These are phyloP conservation scores for Symbiodinium natans DNA, from an alignment of 73 alveolate genomes.

Conservation along the genomic window DNA sequence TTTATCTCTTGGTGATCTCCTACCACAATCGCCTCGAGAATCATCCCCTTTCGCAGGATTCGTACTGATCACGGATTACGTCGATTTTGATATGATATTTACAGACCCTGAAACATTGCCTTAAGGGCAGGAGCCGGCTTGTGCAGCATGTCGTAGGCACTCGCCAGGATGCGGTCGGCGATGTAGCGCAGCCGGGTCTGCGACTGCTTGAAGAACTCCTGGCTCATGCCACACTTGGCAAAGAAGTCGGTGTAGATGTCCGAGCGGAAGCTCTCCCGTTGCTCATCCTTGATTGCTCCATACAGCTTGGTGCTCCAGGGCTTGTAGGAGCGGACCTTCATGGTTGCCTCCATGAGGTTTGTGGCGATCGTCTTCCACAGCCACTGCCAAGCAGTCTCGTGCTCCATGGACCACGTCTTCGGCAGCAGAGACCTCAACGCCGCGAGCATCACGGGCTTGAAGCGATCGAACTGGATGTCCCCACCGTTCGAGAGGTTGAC, in stretches of 20 bases:
- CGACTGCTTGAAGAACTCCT: too few species aligned
- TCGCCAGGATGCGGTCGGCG: background rate
- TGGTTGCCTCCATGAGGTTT: background rate
- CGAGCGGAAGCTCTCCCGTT: background rate
- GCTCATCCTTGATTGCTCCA: background rate
- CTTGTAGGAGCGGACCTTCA: background rate
- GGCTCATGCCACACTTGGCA: background rate
- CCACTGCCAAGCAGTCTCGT: slow-evolving; percentile 37
- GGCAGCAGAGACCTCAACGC: slow-evolving; percentile 8
- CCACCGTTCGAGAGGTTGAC: background rate
- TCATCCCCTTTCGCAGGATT: too few species aligned
- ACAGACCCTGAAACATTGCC: too few species aligned
- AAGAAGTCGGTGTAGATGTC: slow-evolving; percentile 13
- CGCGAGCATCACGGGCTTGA: background rate
- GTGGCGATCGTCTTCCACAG: background rate
- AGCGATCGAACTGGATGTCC: background rate
- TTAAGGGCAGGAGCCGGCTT: too few species aligned
- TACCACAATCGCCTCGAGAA: too few species aligned
- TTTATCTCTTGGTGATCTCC: too few species aligned
- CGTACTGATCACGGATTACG: too few species aligned
- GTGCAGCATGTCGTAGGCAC: background rate
- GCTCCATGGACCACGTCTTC: slow-evolving; percentile 5
- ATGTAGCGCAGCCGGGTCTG: slow-evolving; percentile 23
- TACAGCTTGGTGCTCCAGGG: background rate
- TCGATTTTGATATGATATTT: too few species aligned